Conservation (phyloP, 2,329 filamentous ascomycete genomes). For the Chaetomiaceae sp. region DNA sequence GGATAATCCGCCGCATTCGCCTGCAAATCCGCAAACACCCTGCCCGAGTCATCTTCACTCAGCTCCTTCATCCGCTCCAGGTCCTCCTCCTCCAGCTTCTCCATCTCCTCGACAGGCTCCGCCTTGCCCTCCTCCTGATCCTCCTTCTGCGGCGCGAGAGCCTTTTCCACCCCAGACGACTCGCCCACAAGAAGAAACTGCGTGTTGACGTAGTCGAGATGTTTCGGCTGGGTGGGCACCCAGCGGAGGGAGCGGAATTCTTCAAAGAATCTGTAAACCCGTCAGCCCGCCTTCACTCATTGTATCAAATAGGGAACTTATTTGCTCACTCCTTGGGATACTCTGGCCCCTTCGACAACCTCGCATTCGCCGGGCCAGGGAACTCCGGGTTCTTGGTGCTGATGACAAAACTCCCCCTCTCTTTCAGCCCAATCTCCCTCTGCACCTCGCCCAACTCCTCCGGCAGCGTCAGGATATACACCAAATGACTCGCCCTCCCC, state of each 20-base stretch:
- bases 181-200: slow-evolving; percentile 79
- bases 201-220: slow-evolving; percentile 69
- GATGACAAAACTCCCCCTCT: slow-evolving; percentile 72
- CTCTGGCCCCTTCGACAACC: slow-evolving; percentile 60
- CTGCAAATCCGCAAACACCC: slow-evolving; percentile 47
- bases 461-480: slow-evolving; percentile 74
- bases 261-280: slow-evolving; percentile 15
- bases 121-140: slow-evolving; percentile 58
- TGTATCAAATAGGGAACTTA: neutral
- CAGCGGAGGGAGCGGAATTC: slow-evolving; percentile 66
- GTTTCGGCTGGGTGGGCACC: slow-evolving; percentile 67
- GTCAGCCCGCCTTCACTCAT: neutral
- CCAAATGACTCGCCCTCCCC: slow-evolving; percentile 68
- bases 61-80: slow-evolving; percentile 56
- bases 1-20: slow-evolving; percentile 57
- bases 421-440: slow-evolving; percentile 64
- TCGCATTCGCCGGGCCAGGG: slow-evolving; percentile 59
- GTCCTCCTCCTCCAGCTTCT: slow-evolving; percentile 73
- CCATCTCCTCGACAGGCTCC: slow-evolving; percentile 64
- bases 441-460: slow-evolving; percentile 67
- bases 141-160: slow-evolving; percentile 49
- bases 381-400: slow-evolving; percentile 76
- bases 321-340: slow-evolving; percentile 68
- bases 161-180: slow-evolving; percentile 52
- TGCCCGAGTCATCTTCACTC: slow-evolving; percentile 42